These are phyloP conservation scores for Peronosclerospora sorghi DNA, from an alignment of 352 stramenopile genomes.

Conservation along the genomic window DNA sequence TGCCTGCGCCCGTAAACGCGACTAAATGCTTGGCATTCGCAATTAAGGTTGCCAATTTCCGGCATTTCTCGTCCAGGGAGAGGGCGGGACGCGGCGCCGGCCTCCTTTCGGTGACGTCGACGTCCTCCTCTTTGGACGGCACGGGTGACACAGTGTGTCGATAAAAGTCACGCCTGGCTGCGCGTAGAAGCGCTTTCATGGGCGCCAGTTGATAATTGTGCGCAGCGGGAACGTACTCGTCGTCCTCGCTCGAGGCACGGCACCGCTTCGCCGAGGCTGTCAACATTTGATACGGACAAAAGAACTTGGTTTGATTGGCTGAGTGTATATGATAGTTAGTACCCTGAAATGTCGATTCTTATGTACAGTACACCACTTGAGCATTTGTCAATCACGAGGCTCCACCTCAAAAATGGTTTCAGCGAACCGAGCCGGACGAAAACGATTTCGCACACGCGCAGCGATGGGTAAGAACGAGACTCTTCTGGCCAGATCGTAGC, in stretches of 20 bases:
- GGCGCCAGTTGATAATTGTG: slow-evolving; percentile 18
- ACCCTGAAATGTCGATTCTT: no score
- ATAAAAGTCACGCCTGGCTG: slow-evolving; percentile 18
- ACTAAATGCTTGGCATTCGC: slow-evolving; percentile 51
- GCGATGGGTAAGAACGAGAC: no score
- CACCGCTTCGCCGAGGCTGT: slow-evolving; percentile 27
- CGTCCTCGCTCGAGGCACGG: slow-evolving; percentile 15
- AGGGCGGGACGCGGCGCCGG: slow-evolving; percentile 2
- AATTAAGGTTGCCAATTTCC: slow-evolving; percentile 49
- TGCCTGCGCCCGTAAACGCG: slow-evolving; percentile 69
- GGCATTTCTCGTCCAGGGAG: slow-evolving; percentile 45
- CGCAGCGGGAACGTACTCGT: slow-evolving; percentile 15
- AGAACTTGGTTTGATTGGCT: no score
- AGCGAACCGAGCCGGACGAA: no score
- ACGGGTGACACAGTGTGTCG: slow-evolving; percentile 9
- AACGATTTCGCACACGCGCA: no score
- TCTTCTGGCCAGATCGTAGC: no score
- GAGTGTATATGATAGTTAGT: no score
- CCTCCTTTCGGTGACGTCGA: background rate
- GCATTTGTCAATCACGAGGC: no score
- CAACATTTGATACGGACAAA: no score
- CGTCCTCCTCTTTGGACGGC: slow-evolving; percentile 4
- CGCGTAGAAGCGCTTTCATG: slow-evolving; percentile 18
- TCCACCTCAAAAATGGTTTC: no score
- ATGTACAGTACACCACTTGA: no score